A percentile compares a stretch with the other conserved stretches of the same genome.
These are phyloP conservation scores for Austropuccinia psidii DNA, from an alignment of 1,284 basidiomycete species.

Conservation along the genomic window DNA sequence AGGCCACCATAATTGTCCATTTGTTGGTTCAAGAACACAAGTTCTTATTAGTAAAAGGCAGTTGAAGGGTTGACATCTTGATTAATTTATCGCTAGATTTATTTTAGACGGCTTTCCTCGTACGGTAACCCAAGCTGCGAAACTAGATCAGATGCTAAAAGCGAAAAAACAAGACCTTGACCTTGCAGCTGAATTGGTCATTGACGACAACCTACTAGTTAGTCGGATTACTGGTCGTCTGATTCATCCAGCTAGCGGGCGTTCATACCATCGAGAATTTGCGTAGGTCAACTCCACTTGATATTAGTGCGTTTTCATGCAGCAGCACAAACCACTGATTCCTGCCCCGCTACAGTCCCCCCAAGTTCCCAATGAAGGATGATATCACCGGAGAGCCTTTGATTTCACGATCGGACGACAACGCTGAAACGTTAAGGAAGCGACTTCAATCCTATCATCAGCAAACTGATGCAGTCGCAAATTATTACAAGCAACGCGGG, in stretches of 20 bases:
- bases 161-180: slow-evolving; percentile 72
- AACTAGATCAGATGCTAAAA: slow-evolving; percentile 84
- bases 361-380: slow-evolving; percentile 88
- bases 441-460: slow-evolving; percentile 75
- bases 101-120: slow-evolving; percentile 98
- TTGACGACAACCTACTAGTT: slow-evolving; percentile 90
- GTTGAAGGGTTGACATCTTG: background rate
- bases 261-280: slow-evolving; percentile 93
- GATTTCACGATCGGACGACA: slow-evolving; percentile 51
- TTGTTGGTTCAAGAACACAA: background rate
- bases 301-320: background rate
- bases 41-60: background rate
- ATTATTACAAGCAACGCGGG: slow-evolving; percentile 48
- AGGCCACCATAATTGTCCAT: background rate
- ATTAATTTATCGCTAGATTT: slow-evolving; percentile 59
- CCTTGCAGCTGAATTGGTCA: slow-evolving; percentile 81
- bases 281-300: slow-evolving; percentile 69
- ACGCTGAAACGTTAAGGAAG: slow-evolving; percentile 75
- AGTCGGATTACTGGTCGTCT: slow-evolving; percentile 94
- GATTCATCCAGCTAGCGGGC: slow-evolving; percentile 78
- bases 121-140: slow-evolving; percentile 94
- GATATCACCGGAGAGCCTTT: slow-evolving; percentile 92
- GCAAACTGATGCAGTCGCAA: slow-evolving; percentile 47
- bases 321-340: background rate
- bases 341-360: slow-evolving; percentile 59